These are phyloP conservation scores for Pyrenophora seminiperda DNA, from an alignment of 2,329 filamentous ascomycete genomes.

Conservation along the genomic window DNA sequence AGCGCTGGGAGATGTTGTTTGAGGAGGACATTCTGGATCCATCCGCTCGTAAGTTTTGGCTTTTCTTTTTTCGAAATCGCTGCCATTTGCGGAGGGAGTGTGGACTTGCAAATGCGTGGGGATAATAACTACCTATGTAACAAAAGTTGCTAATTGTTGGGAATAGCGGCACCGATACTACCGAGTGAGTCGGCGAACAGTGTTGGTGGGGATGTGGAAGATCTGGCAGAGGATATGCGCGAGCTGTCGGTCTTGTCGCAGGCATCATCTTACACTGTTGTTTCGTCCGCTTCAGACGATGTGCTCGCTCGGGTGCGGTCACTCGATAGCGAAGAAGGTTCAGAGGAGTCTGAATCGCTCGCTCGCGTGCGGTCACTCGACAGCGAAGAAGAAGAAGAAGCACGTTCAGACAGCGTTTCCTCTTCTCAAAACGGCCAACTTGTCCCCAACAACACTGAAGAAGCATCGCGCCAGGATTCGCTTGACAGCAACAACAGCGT, in stretches of 20 bases:
- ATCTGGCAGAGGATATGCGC: constrained; percentile 14
- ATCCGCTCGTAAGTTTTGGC: constrained; percentile 10
- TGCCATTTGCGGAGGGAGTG: neutral
- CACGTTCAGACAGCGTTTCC: no score
- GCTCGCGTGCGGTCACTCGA: no score
- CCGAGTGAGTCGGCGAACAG: neutral
- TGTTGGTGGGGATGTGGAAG: neutral
- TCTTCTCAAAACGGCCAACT: no score
- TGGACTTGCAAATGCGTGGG: neutral
- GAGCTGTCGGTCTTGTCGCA: constrained; percentile 23
- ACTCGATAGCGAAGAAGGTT: constrained; percentile 2
- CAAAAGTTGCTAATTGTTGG: neutral
- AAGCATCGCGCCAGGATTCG: neutral
- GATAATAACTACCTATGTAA: neutral
- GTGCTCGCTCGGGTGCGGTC: constrained; percentile 18
- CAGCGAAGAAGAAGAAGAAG: no score
- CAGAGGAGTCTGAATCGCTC: neutral
- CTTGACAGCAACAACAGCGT: no score
- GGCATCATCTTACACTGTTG: constrained; percentile 22
- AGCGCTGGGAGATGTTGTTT: constrained; percentile 26
- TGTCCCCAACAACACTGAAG: neutral
- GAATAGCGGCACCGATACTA: constrained; percentile 2
- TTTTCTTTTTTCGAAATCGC: neutral
- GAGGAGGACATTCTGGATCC: constrained; percentile 18
- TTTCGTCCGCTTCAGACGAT: constrained; percentile 20